Base-by-base conservation (phyloP, 2,329 filamentous ascomycete genomes). In the Hypoxylon sp. region DNA sequence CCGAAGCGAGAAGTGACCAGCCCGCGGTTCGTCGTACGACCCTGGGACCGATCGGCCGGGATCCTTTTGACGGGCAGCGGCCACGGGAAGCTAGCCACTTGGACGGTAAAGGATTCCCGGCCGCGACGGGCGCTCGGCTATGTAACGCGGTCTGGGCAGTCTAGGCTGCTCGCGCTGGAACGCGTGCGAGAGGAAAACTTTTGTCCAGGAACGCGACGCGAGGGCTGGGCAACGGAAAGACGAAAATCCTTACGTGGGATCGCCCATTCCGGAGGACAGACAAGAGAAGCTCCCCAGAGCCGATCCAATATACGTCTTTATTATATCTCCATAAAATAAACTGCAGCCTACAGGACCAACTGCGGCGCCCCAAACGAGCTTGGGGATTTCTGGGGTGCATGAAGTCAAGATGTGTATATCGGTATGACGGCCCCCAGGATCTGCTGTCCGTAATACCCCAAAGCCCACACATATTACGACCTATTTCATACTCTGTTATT, bases 361-460 rank as follows among this genome's bases (percentile, higher is more conserved):
- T 40, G 38, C 46, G 46, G n/a, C n/a, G n/a, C n/a, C n/a, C n/a
- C n/a, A n/a, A n/a, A n/a, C n/a, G n/a, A n/a, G n/a, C n/a, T n/a
- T n/a, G n/a, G n/a, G n/a, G n/a, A 40, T 61, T 61, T 54, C 61
- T 64, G 61, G 61, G 61, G 61, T 64, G 52, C 61, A 64, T 62
- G 21, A 51, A 53, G 46, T 45, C 45, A 15, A 48, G 51, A 38
- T 27, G 13, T 37, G 26, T 45, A n/a, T n/a, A n/a, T 59, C 60
- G 55, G 58, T 61, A 61, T 40, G 48, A 48, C 53, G 45, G 47
- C 41, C 58, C 52, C 58, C 50, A 58, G 45, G 58, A 58, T 61
- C 47, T 55, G 15, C 50, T 50, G 48, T 35, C 43, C 40, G 54
- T 53, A 56, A 58, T 50, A 52, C 49, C 40, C 47, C 56, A 35